phyloP scores from a whole-genome alignment of 176 grass and related monocot genomes.

The Rhipidocladum racemiflorum region DNA sequence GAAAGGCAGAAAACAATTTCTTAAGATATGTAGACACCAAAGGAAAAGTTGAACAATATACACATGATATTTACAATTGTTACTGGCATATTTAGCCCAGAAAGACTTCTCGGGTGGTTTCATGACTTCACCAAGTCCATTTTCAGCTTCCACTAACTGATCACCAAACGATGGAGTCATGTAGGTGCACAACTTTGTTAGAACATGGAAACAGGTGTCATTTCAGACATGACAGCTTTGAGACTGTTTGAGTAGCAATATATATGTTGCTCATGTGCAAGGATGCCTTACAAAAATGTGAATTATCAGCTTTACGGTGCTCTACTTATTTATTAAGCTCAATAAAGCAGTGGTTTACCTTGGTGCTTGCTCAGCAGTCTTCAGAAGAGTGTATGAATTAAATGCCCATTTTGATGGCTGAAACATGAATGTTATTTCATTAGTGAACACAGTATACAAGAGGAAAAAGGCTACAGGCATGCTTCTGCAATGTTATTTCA shows the following conservation, averaged over 20 bases:
- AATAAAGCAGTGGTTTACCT: slow-evolving; percentile 52
- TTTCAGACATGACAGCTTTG: neutral
- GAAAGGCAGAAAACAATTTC: neutral
- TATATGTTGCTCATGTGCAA: neutral
- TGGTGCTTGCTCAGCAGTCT: slow-evolving; percentile 86
- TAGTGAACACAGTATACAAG: neutral
- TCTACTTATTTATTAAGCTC: neutral
- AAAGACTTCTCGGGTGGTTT: slow-evolving; percentile 92
- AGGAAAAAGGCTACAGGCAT: neutral
- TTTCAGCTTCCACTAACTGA: slow-evolving; percentile 59
- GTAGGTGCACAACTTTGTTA: slow-evolving; percentile 28
- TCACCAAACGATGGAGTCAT: slow-evolving; percentile 95
- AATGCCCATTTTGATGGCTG: slow-evolving; percentile 96
- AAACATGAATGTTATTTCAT: slow-evolving; percentile 40
- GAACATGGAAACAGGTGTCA: neutral
- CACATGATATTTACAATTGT: slow-evolving; percentile 1
- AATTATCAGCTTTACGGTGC: neutral
- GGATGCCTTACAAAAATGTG: neutral
- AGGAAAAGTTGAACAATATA: neutral
- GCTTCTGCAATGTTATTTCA: neutral
- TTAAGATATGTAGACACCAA: neutral
- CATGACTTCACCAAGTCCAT: slow-evolving; percentile 68
- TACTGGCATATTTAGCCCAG: slow-evolving; percentile 98
- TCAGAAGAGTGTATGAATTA: slow-evolving; percentile 81
- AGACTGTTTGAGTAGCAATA: neutral